These are phyloP conservation scores for Metschnikowia santaceciliae DNA, from an alignment of 805 yeast species.

Conservation along the genomic window DNA sequence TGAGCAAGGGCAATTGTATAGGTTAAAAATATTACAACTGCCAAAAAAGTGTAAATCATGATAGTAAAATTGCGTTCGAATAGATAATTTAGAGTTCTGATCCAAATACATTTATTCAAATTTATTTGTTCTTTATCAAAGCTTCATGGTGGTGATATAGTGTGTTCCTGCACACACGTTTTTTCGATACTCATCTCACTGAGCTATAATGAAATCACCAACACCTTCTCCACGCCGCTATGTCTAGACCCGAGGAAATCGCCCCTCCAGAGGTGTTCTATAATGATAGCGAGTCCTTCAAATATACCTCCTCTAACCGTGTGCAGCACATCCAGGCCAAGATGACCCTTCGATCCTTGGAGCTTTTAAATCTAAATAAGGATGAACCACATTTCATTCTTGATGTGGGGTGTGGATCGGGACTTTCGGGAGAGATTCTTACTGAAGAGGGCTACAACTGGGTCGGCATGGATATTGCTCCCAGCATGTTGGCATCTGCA, in stretches of 20 bases:
- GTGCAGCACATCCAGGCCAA: conserved; percentile 98
- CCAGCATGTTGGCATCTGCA: conserved; percentile 94
- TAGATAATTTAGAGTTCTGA: too few species aligned
- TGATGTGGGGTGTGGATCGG: conserved; percentile 97
- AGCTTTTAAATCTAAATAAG: conserved; percentile 66
- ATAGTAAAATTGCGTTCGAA: too few species aligned
- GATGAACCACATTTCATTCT: conserved; percentile 64
- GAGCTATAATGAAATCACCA: background rate
- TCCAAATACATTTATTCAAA: background rate
- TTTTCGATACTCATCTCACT: conserved; percentile 5
- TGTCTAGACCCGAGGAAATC: conserved; percentile 95
- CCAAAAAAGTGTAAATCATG: too few species aligned
- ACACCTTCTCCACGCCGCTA: conserved; percentile 20
- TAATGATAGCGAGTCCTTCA: conserved; percentile 82
- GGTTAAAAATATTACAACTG: too few species aligned
- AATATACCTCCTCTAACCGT: conserved; percentile 90
- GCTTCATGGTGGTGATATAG: background rate
- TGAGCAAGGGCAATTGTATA: too few species aligned
- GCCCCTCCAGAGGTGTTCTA: conserved; percentile 97
- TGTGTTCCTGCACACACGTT: background rate
- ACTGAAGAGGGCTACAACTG: conserved; percentile 92
- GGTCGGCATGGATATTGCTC: conserved; percentile 95
- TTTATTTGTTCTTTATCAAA: background rate
- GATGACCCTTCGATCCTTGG: conserved; percentile 93
- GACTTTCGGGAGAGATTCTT: conserved; percentile 89